Percentiles rank a stretch among this genome's conserved stretches.
phyloP scores from a whole-genome alignment of 352 stramenopile species.

The Phytophthora multivora region DNA sequence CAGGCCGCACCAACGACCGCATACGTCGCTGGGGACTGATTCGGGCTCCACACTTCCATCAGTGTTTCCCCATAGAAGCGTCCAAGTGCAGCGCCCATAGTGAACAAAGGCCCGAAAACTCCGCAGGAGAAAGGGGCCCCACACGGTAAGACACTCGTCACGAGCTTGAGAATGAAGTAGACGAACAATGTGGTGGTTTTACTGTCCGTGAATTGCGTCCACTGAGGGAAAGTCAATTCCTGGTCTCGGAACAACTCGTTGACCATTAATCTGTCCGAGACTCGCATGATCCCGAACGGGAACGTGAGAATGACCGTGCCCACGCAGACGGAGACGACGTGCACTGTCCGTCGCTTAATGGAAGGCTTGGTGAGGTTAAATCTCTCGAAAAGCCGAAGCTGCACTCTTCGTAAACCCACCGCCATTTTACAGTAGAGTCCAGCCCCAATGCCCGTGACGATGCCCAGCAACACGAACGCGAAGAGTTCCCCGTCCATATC shows the following conservation, averaged over 20 bases:
- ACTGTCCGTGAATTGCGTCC: conserved; percentile 66
- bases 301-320: conserved; percentile 67
- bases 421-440: conserved; percentile 71
- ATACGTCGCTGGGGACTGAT: conserved; percentile 82
- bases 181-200: conserved; percentile 65
- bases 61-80: conserved; percentile 80
- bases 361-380: conserved; percentile 56
- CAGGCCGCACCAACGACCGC: conserved; percentile 91
- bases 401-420: conserved; percentile 44
- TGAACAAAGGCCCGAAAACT: conserved; percentile 84
- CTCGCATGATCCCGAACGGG: conserved; percentile 69
- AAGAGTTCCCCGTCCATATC: conserved; percentile 83
- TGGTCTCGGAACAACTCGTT: conserved; percentile 83
- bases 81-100: conserved; percentile 77
- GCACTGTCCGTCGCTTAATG: conserved; percentile 57
- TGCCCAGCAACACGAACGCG: conserved; percentile 69
- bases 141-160: conserved; percentile 69
- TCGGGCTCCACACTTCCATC: conserved; percentile 77
- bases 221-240: conserved; percentile 55
- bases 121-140: conserved; percentile 78
- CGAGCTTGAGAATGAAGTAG: conserved; percentile 77
- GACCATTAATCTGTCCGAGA: conserved; percentile 71
- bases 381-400: conserved; percentile 57
- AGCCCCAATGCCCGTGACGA: conserved; percentile 65
- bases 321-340: conserved; percentile 67